phyloP scores from a whole-genome alignment of 192 early-diverging fungal genomes.

The Nowakowskiella sp. region DNA sequence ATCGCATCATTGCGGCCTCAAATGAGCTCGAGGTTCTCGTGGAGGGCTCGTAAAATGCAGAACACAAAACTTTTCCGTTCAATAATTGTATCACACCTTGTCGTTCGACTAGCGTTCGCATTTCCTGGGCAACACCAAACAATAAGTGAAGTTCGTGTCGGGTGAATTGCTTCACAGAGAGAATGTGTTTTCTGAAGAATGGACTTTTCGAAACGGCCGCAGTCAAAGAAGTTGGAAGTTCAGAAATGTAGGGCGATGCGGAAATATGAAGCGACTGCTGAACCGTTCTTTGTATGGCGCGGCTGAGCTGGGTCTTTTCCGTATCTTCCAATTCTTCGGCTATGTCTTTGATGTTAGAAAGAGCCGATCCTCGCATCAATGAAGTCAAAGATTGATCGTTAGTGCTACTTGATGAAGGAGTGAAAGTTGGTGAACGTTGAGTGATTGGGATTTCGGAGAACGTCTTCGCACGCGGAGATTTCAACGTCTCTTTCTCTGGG shows the following conservation, averaged over 20 bases:
- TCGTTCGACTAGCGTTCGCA: conserved; percentile 89
- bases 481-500: conserved; percentile 3
- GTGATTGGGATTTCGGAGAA: background rate
- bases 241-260: conserved; percentile 31
- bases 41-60: conserved; percentile 95
- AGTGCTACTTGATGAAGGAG: background rate
- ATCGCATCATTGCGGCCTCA: conserved; percentile 86
- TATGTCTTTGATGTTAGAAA: conserved; percentile 23
- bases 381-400: conserved; percentile 2
- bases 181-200: conserved; percentile 90
- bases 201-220: conserved; percentile 61
- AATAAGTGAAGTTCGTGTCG: conserved; percentile 89
- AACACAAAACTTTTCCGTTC: conserved; percentile 82
- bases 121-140: conserved; percentile 94
- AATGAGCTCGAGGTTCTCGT: conserved; percentile 92
- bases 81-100: conserved; percentile 78
- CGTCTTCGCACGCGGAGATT: conserved; percentile 7
- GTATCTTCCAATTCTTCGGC: conserved; percentile 23
- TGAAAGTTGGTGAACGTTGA: no score
- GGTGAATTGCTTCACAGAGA: conserved; percentile 84
- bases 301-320: conserved; percentile 7
- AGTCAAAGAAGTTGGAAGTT: conserved; percentile 32
- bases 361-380: conserved; percentile 18
- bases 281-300: conserved; percentile 10
- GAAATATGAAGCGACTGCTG: conserved; percentile 22